phyloP scores from a whole-genome alignment of 2,329 filamentous ascomycete genomes.

The Fusarium oligoseptatum region DNA sequence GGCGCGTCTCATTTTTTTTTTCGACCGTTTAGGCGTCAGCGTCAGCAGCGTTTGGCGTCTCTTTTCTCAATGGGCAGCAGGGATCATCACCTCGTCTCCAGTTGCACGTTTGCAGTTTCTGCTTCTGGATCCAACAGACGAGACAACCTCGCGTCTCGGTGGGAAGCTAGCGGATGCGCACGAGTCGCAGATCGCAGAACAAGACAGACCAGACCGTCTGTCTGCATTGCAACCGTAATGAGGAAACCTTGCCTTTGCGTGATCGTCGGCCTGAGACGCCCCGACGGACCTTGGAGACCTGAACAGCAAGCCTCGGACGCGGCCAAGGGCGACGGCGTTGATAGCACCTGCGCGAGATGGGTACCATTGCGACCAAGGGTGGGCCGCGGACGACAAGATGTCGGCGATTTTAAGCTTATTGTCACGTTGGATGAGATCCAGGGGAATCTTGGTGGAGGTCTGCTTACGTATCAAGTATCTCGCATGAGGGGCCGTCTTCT shows the following conservation, averaged over 20 bases:
- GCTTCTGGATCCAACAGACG: slow-evolving; percentile 13
- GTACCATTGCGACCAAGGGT: slow-evolving; percentile 24
- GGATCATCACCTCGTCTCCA: slow-evolving; percentile 24
- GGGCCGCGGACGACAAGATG: slow-evolving; percentile 27
- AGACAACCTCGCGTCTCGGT: slow-evolving; percentile 13
- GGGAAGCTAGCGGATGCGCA: slow-evolving; percentile 24
- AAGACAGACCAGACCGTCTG: background rate
- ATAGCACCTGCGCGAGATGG: slow-evolving; percentile 14
- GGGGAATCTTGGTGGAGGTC: slow-evolving; percentile 27
- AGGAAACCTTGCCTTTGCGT: background rate
- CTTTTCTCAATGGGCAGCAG: slow-evolving; percentile 18
- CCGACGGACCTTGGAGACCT: slow-evolving; percentile 2
- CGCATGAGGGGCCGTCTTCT: slow-evolving; percentile 36
- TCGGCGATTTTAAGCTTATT: slow-evolving; percentile 48
- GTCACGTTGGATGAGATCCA: slow-evolving; percentile 37
- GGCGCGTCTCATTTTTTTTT: slow-evolving; percentile 28
- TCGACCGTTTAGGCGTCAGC: slow-evolving; percentile 23
- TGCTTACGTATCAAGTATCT: slow-evolving; percentile 45
- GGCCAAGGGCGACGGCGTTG: slow-evolving; percentile 34
- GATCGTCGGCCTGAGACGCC: slow-evolving; percentile 13
- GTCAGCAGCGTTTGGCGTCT: slow-evolving; percentile 36
- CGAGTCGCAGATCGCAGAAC: slow-evolving; percentile 18
- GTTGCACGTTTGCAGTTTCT: slow-evolving; percentile 1
- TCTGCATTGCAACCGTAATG: slow-evolving; percentile 12
- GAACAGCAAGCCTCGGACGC: slow-evolving; percentile 10